These are phyloP conservation scores for Dryas octopetala DNA, from an alignment of 306 rosid genomes.

Conservation along the genomic window DNA sequence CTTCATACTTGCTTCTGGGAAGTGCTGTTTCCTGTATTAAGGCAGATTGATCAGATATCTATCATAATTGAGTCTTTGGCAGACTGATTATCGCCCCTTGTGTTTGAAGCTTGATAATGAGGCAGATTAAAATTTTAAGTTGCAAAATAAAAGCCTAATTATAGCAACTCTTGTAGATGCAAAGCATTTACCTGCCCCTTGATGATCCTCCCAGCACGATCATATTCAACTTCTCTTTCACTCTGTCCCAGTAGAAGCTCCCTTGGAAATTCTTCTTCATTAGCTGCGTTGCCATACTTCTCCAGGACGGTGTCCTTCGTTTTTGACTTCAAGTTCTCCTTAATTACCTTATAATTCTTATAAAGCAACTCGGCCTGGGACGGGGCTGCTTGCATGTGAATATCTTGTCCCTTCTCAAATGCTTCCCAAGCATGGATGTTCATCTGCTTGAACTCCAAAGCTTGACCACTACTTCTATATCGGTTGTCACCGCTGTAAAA, in stretches of 20 bases:
- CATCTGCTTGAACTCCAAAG: slow-evolving; percentile 62
- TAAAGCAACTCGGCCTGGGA: slow-evolving; percentile 73
- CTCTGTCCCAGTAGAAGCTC: slow-evolving; percentile 72
- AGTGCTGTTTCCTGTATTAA: slow-evolving; percentile 43
- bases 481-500: slow-evolving; percentile 64
- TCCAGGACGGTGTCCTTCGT: slow-evolving; percentile 60
- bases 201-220: slow-evolving; percentile 68
- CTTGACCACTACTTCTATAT: slow-evolving; percentile 62
- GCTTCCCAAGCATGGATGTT: slow-evolving; percentile 67
- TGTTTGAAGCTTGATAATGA: neutral
- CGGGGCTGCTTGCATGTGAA: slow-evolving; percentile 77
- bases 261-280: slow-evolving; percentile 53
- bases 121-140: neutral
- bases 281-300: slow-evolving; percentile 69
- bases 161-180: neutral
- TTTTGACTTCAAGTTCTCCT: slow-evolving; percentile 59
- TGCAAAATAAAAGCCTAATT: neutral
- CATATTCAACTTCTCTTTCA: slow-evolving; percentile 73
- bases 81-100: neutral
- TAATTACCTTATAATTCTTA: slow-evolving; percentile 58
- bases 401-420: slow-evolving; percentile 74
- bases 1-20: slow-evolving; percentile 66
- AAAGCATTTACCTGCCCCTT: slow-evolving; percentile 57
- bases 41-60: slow-evolving; percentile 2
- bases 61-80: neutral